These are phyloP conservation scores for Paulownia fortunei DNA, from an alignment of 257 asterid species.

Conservation along the genomic window DNA sequence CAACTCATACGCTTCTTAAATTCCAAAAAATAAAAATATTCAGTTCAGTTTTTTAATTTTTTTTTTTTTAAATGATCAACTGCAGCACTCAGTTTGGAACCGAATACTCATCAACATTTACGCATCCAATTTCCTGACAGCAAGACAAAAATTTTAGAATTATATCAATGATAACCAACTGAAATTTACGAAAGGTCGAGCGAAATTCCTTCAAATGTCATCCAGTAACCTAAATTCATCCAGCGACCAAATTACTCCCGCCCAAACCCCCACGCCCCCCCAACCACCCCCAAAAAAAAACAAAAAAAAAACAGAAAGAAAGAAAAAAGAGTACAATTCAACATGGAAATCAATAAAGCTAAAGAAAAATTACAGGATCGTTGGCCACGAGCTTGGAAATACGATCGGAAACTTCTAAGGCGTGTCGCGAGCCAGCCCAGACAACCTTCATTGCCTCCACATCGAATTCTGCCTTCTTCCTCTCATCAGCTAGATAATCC, in stretches of 20 bases:
- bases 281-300: background rate
- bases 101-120: background rate
- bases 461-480: slow-evolving; percentile 86
- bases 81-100: background rate
- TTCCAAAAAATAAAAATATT: background rate
- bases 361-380: slow-evolving; percentile 70
- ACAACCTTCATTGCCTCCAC: slow-evolving; percentile 88
- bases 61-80: too few species aligned
- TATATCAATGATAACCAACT: background rate
- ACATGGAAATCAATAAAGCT: background rate
- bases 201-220: slow-evolving; percentile 10
- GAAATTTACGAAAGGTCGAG: background rate
- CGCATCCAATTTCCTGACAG: slow-evolving; percentile 3
- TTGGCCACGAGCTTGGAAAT: slow-evolving; percentile 91
- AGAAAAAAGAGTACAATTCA: background rate
- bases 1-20: background rate
- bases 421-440: slow-evolving; percentile 92
- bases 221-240: slow-evolving; percentile 11
- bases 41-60: too few species aligned
- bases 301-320: background rate
- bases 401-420: slow-evolving; percentile 79
- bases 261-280: background rate
- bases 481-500: slow-evolving; percentile 81
- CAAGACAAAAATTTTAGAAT: background rate
- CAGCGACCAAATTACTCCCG: slow-evolving; percentile 9